These are phyloP conservation scores for Cymodocea nodosa DNA, from an alignment of 116 monocot species.

Conservation along the genomic window DNA sequence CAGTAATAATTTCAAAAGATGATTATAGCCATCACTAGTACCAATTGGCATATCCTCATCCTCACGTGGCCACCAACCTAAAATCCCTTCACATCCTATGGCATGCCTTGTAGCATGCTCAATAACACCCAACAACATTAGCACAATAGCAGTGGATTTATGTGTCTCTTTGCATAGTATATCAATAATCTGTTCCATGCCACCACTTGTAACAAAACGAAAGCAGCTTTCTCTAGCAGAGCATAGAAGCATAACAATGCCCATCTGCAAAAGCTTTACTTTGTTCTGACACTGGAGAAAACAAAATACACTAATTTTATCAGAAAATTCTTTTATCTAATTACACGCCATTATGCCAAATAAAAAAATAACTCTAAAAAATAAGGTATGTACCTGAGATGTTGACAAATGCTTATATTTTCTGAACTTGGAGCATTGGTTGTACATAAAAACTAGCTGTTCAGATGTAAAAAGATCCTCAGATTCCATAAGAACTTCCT, in stretches of 20 bases:
- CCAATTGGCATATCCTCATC: conserved; percentile 45
- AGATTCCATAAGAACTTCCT: conserved; percentile 10
- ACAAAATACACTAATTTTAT: neutral
- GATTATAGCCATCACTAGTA: conserved; percentile 74
- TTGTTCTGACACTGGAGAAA: conserved; percentile 39
- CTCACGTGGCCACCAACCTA: conserved; percentile 90
- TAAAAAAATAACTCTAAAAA: neutral
- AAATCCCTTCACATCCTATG: conserved; percentile 91
- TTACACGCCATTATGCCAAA: neutral
- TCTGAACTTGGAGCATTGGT: conserved; percentile 31
- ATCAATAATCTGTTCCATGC: conserved; percentile 53
- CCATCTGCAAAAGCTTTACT: conserved; percentile 30
- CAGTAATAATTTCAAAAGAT: conserved; percentile 61
- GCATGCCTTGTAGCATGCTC: conserved; percentile 74
- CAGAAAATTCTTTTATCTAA: neutral
- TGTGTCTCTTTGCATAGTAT: conserved; percentile 33
- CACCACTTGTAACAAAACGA: conserved; percentile 61
- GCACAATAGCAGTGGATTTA: conserved; percentile 31
- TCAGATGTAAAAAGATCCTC: conserved; percentile 30
- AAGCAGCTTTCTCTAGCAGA: conserved; percentile 68
- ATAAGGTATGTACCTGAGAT: conserved; percentile 27
- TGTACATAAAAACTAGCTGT: conserved; percentile 11
- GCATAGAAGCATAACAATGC: conserved; percentile 57
- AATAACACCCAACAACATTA: conserved; percentile 58
- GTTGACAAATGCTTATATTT: conserved; percentile 14